Conservation (phyloP, 805 yeast species). For the Saturnispora serradocipensis region DNA sequence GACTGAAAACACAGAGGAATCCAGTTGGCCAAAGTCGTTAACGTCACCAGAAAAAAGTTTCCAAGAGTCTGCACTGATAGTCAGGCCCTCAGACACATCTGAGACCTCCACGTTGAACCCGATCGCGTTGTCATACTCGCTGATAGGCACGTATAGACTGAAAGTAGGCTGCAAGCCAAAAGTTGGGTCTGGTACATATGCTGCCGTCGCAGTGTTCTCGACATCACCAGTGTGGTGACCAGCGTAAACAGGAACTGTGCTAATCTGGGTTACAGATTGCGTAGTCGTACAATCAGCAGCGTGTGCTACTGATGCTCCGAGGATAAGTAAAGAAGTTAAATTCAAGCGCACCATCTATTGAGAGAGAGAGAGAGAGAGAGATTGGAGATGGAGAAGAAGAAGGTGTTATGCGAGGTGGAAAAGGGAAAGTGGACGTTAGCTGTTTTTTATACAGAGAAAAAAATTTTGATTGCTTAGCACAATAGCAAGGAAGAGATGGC, state of each 20-base stretch:
- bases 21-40: slow-evolving; percentile 7
- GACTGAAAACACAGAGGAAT: slow-evolving; percentile 7
- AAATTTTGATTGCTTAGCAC: not conserved
- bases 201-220: slow-evolving; percentile 12
- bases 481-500: not conserved
- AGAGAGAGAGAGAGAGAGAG: not conserved
- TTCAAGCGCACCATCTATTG: not conserved
- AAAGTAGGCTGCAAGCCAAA: slow-evolving; percentile 12
- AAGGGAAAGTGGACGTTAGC: not conserved
- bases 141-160: slow-evolving; percentile 14
- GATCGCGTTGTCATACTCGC: not conserved
- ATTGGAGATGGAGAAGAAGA: not conserved
- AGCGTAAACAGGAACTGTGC: slow-evolving; percentile 10
- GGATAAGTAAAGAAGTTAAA: not conserved
- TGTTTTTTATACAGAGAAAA: not conserved
- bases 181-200: slow-evolving; percentile 10
- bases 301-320: not conserved
- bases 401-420: not conserved
- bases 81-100: not conserved
- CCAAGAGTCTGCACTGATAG: not conserved
- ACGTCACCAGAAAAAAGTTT: slow-evolving; percentile 11
- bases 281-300: slow-evolving; percentile 3
- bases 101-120: slow-evolving; percentile 8
- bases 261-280: slow-evolving; percentile 7
- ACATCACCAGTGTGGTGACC: slow-evolving; percentile 13